These are phyloP conservation scores for Phytophthora parvispora DNA, from an alignment of 352 stramenopile species.

Conservation along the genomic window DNA sequence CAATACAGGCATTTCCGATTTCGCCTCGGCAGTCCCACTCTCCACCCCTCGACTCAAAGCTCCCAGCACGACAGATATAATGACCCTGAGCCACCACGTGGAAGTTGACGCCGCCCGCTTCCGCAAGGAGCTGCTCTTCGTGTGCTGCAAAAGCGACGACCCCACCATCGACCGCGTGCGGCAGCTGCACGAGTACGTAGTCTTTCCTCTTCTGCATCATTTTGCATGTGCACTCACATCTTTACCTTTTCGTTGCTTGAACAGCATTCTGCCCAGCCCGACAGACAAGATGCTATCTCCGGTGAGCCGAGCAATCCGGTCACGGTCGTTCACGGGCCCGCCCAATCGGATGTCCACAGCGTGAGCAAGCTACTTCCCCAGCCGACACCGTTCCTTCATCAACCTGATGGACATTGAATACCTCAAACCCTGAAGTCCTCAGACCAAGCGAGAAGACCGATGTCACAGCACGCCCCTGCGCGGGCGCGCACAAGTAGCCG, in stretches of 20 bases:
- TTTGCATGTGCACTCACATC: background rate
- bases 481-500: background rate
- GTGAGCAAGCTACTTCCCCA: constrained; percentile 9
- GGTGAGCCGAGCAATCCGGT: constrained; percentile 56
- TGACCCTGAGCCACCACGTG: constrained; percentile 23
- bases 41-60: constrained; percentile 10
- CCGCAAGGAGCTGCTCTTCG: constrained; percentile 41
- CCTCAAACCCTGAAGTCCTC: background rate
- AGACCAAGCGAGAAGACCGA: background rate
- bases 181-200: constrained; percentile 46
- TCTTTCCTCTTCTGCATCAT: background rate
- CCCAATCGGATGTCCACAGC: constrained; percentile 19
- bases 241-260: constrained; percentile 9
- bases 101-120: constrained; percentile 32
- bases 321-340: constrained; percentile 16
- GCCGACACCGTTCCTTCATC: constrained; percentile 10
- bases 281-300: constrained; percentile 80
- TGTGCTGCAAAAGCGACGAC: constrained; percentile 43
- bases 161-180: constrained; percentile 27
- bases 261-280: constrained; percentile 66
- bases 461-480: background rate
- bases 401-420: background rate
- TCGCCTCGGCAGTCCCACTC: constrained; percentile 12
- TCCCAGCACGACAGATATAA: constrained; percentile 7
- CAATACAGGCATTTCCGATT: constrained; percentile 21